Conservation (phyloP, 129 eudicot species). For the Apium graveolens region DNA sequence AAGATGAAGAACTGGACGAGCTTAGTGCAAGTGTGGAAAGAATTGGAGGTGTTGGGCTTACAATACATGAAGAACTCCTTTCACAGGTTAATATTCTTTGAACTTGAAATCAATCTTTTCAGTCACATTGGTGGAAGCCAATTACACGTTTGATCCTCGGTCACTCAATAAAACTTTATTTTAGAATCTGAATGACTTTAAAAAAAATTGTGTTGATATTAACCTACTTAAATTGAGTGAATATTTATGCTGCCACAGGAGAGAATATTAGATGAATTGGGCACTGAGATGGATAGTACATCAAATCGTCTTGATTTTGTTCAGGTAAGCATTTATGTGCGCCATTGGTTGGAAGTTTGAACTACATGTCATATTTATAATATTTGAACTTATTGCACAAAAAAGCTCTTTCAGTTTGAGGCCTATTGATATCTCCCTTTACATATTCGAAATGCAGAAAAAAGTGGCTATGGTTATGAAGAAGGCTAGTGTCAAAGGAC, state of each 20-base stretch:
- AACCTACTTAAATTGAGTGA: background rate
- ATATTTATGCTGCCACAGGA: constrained; percentile 42
- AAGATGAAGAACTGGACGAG: constrained; percentile 81
- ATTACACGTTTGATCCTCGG: background rate
- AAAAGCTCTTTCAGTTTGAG: background rate
- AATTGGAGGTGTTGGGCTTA: constrained; percentile 84
- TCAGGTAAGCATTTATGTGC: constrained; percentile 34
- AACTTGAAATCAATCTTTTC: background rate
- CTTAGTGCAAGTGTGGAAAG: constrained; percentile 82
- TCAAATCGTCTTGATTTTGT: constrained; percentile 89
- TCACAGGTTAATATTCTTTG: constrained; percentile 37
- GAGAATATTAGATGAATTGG: constrained; percentile 68
- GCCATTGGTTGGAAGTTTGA: background rate
- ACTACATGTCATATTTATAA: background rate
- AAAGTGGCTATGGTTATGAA: constrained; percentile 86
- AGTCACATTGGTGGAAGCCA: background rate
- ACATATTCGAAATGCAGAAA: constrained; percentile 48
- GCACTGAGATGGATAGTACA: constrained; percentile 86
- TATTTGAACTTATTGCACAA: background rate
- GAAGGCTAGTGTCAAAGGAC: constrained; percentile 94
- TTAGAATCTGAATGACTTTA: background rate
- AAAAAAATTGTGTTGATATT: background rate
- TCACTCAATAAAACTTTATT: background rate
- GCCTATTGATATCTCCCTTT: background rate
- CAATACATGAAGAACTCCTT: constrained; percentile 75